phyloP scores from a whole-genome alignment of 2,329 filamentous ascomycete genomes.

The Stachybotrys echinatus region DNA sequence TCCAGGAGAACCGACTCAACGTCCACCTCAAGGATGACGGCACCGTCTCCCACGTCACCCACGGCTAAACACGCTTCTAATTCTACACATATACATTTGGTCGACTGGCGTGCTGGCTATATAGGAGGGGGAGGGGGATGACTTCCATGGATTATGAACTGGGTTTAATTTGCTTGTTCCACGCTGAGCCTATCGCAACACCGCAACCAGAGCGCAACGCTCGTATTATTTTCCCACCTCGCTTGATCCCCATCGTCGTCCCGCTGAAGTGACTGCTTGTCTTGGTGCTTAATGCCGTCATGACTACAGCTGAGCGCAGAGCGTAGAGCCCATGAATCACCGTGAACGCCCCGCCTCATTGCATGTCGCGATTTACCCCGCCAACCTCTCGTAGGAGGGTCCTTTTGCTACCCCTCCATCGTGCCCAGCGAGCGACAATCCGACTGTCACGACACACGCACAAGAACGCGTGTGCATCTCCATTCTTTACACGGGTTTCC shows the following conservation, averaged over 20 bases:
- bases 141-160: background rate
- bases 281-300: conserved; percentile 1
- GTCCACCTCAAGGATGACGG: conserved; percentile 56
- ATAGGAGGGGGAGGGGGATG: background rate
- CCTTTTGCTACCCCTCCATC: conserved; percentile 4
- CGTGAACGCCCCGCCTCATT: conserved; percentile 2
- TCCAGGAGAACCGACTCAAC: conserved; percentile 49
- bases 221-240: no score
- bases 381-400: conserved; percentile 13
- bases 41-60: conserved; percentile 52
- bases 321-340: no score
- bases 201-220: background rate
- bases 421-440: background rate
- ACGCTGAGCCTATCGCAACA: background rate
- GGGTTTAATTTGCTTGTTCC: background rate
- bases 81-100: no score
- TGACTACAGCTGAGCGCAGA: no score
- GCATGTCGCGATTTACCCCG: conserved; percentile 16
- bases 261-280: background rate
- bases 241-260: background rate
- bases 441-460: background rate
- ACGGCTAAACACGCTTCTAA: conserved; percentile 42
- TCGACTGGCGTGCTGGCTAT: background rate
- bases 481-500: conserved; percentile 1
- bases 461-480: conserved; percentile 3